Conservation (phyloP, 1,284 basidiomycete genomes). For the Sanghuangporus baumii region DNA sequence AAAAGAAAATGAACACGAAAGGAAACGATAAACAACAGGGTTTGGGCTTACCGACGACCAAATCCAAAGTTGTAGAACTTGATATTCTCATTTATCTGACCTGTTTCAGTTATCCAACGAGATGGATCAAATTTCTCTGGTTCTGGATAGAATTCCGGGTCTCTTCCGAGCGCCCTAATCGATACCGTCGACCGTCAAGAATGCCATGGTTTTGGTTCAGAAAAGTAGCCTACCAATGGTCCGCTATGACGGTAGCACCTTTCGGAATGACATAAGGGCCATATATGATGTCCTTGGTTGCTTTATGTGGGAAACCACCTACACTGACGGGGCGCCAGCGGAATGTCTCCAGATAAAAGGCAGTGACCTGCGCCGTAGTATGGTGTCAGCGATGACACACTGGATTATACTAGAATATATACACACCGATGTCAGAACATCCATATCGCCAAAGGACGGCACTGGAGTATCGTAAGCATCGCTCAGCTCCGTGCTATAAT, state of each 20-base stretch:
- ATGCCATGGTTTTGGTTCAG: not conserved
- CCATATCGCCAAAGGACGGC: slow-evolving; percentile 46
- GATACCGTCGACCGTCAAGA: not conserved
- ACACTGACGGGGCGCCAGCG: slow-evolving; percentile 61
- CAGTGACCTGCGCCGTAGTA: slow-evolving; percentile 38
- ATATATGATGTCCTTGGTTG: slow-evolving; percentile 56
- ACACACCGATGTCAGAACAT: slow-evolving; percentile 33
- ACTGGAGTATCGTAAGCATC: slow-evolving; percentile 26
- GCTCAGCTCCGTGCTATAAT: slow-evolving; percentile 13
- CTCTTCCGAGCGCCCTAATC: slow-evolving; percentile 24
- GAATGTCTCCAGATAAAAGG: slow-evolving; percentile 55
- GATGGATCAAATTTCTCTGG: slow-evolving; percentile 54
- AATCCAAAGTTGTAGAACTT: slow-evolving; percentile 53
- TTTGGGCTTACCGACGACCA: slow-evolving; percentile 41
- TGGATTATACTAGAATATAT: not conserved
- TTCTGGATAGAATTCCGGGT: slow-evolving; percentile 51
- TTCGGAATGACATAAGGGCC: slow-evolving; percentile 52
- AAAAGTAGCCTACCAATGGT: slow-evolving; percentile 43
- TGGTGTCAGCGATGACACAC: not conserved
- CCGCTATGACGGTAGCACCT: slow-evolving; percentile 53
- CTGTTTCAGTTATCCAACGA: slow-evolving; percentile 48
- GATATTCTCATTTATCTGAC: slow-evolving; percentile 43
- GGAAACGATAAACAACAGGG: not conserved
- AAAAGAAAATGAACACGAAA: not conserved
- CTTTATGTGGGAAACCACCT: slow-evolving; percentile 48